Base-by-base conservation (phyloP, 1,284 basidiomycete genomes). In the Puccinia polysora region DNA sequence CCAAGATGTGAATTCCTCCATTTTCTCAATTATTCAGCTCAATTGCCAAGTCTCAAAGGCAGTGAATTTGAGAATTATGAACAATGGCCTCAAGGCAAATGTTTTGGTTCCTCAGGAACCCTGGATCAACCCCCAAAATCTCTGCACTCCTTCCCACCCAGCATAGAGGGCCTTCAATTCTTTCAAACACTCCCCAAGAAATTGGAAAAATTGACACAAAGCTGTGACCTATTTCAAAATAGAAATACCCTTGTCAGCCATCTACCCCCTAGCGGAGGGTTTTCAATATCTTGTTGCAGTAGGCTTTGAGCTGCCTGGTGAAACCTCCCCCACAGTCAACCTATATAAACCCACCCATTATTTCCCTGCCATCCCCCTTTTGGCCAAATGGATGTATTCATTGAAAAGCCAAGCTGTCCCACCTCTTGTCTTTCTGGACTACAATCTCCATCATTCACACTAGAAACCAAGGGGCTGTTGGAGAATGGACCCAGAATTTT, bases 1-100 rank as follows among this genome's bases (percentile, higher is more conserved):
- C 28, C 20, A 40, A 10, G 40, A 43, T 40, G 1, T 3, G 4
- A 15, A 14, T 14, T 18, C 59, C 7, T 28, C 25, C 14, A 32
- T 30, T n/a, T 52, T 55, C 36, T 65, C 64, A 4, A 12, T 52
- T 28, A 32, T 65, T 14, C 64, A 65, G 15, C 36, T 65, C 30
- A 65, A 65, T 12, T 65, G 64, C 36, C 64, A 65, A n/a, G 45
- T 47, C 12, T 36, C 43, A 1, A 49, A 52, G 52, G 28, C 1
- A 4, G 28, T 65, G n/a, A 65, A 45, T 2, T n/a, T 32, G 18
- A 52, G 49, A 32, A 20, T 52, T 20, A 6, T 65, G 4, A 65
- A 49, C n/a, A 43, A 36, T 18, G 18, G 23, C 4, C 18, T 30
- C 7, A 10, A 14, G n/a, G 34, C 25, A 15, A 32, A 20, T 60